These are phyloP conservation scores for Phytophthora podocarpi DNA, from an alignment of 352 stramenopile genomes.

Conservation along the genomic window DNA sequence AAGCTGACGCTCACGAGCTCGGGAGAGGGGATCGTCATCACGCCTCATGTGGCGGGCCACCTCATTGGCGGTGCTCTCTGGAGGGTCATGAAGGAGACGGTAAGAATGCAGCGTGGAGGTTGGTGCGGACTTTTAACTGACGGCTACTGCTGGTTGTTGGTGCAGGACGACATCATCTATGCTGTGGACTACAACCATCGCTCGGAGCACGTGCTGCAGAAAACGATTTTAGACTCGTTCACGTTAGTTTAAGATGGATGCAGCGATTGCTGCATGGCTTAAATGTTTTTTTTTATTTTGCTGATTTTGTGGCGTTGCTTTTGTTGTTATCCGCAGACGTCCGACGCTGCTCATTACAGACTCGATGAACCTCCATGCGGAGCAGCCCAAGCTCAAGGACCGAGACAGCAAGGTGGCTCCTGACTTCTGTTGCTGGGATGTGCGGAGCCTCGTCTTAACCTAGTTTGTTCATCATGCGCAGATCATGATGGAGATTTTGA, in stretches of 20 bases:
- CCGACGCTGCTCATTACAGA: conserved; percentile 89
- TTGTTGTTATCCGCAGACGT: conserved; percentile 46
- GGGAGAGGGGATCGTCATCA: conserved; percentile 92
- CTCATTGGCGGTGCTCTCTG: conserved; percentile 95
- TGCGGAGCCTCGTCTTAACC: conserved; percentile 7
- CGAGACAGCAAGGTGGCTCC: conserved; percentile 71
- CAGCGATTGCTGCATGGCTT: too few species aligned
- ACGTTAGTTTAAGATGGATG: conserved; percentile 54
- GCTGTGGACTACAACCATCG: conserved; percentile 94
- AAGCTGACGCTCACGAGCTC: conserved; percentile 89
- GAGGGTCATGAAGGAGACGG: conserved; percentile 94
- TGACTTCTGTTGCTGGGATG: background rate
- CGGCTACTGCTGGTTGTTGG: background rate
- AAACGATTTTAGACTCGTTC: conserved; percentile 94
- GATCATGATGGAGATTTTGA: conserved; percentile 94
- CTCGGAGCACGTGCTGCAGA: conserved; percentile 94
- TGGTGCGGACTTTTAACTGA: background rate
- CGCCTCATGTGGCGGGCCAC: conserved; percentile 93
- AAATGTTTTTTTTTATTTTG: background rate
- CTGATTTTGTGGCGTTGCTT: conserved; percentile 1
- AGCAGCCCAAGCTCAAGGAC: conserved; percentile 89
- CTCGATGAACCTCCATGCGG: conserved; percentile 87
- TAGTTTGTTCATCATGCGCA: conserved; percentile 37
- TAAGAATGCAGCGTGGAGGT: conserved; percentile 18
- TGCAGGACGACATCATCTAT: conserved; percentile 93